phyloP scores from a whole-genome alignment of 176 grass and related monocot genomes.

The Oryza australiensis region DNA sequence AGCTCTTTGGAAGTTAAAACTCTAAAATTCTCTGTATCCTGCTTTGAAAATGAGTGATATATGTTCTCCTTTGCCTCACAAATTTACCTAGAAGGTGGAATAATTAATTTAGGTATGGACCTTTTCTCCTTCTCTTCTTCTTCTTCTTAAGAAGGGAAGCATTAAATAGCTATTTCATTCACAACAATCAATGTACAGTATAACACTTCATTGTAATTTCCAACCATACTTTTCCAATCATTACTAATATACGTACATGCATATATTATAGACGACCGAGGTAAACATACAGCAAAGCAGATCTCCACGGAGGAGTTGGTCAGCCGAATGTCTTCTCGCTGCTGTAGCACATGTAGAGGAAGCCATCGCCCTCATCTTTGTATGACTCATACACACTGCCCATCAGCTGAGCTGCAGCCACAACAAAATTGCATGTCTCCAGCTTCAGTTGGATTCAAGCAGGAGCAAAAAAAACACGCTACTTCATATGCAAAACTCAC shows the following conservation, averaged over 20 bases:
- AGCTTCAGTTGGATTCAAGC: too few species aligned
- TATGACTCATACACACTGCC: slow-evolving; percentile 56
- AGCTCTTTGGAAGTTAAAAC: too few species aligned
- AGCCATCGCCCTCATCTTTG: slow-evolving; percentile 69
- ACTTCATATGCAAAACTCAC: slow-evolving; percentile 36
- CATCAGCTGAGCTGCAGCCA: slow-evolving; percentile 44
- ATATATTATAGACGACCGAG: background rate
- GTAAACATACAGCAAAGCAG: background rate
- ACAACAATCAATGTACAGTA: background rate
- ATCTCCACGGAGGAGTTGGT: background rate
- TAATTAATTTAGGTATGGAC: too few species aligned
- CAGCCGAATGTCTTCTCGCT: slow-evolving; percentile 87
- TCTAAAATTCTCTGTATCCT: too few species aligned
- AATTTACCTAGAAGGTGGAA: too few species aligned
- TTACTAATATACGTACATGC: background rate
- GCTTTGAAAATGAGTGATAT: too few species aligned
- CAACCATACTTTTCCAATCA: background rate
- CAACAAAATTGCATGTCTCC: background rate
- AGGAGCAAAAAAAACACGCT: background rate
- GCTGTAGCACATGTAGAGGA: slow-evolving; percentile 94
- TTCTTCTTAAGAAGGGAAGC: too few species aligned
- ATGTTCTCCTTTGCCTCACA: too few species aligned
- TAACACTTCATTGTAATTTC: background rate
- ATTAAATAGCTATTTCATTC: too few species aligned
- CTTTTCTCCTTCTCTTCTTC: too few species aligned